Base-by-base conservation (phyloP, 371 early-diverging fungal genomes). In the Apophysomyces sp. region DNA sequence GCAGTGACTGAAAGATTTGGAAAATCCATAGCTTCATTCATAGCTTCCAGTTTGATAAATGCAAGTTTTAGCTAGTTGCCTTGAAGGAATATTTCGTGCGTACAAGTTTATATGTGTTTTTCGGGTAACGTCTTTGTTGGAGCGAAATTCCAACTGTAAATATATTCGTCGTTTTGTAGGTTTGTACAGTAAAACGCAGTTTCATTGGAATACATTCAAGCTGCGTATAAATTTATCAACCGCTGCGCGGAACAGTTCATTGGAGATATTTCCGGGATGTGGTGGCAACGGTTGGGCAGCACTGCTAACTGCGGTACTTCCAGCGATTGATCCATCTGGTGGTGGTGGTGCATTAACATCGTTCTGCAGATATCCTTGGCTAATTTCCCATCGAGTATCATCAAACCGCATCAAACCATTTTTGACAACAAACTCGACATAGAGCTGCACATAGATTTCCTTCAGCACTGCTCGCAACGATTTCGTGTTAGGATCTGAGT, bases 391-490 rank as follows among this genome's bases (percentile, higher is more conserved):
- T 12, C 81, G 77, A 16, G 81, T 81, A 71, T 81, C 78, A 61
- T 80, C 81, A 54, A 82, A 80, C 32, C 75, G 66, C 72, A 85
- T 81, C 58, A 93, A 63, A 12, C 92, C 91, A 60, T 91, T 90
- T 70, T 90, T 94, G 57, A 92, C 88, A 0, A 95, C 94, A 69
- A 90, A 94, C 66, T 95, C 96, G 11, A 97, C 94, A 73, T 94
- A 97, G 21, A 94, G 78, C 52, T 92, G 88, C 27, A 86, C 78
- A 73, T 95, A 93, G 52, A 97, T 92, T 64, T 88, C 86, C 32
- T 88, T 85, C 11, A 97, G 77, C 0, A 89, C 88, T 2, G 84
- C 77, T 40, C 88, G 83, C 64, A 92, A 80, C 9, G 84, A 80
- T 4, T 84, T 81, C 7, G 85, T 84, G 16, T 82, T 83, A 12